These are phyloP conservation scores for Moricandia moricandioides DNA, from an alignment of 345 rosid genomes.

Conservation along the genomic window DNA sequence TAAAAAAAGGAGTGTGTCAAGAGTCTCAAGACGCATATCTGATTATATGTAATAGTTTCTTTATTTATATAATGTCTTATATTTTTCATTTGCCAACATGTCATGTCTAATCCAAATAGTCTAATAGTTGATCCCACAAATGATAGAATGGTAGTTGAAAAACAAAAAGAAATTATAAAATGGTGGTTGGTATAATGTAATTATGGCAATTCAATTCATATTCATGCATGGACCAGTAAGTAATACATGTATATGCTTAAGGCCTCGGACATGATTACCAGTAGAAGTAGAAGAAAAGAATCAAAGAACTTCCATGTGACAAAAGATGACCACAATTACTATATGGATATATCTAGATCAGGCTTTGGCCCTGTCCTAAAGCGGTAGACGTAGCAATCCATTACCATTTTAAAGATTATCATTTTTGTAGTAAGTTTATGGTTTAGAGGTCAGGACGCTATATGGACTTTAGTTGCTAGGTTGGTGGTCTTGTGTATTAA, in stretches of 20 bases:
- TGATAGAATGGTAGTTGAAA: background rate
- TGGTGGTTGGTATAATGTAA: background rate
- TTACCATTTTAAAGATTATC: too few species aligned
- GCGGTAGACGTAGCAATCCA: too few species aligned
- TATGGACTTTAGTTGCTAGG: too few species aligned
- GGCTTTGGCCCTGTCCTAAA: too few species aligned
- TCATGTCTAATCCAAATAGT: background rate
- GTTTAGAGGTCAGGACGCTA: too few species aligned
- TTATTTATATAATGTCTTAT: background rate
- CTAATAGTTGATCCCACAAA: background rate
- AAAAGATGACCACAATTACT: too few species aligned
- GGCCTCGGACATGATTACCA: background rate
- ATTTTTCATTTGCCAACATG: background rate
- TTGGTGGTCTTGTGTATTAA: too few species aligned
- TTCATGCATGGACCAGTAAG: background rate
- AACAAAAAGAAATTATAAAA: background rate
- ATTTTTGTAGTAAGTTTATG: too few species aligned
- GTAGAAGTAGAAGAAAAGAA: background rate
- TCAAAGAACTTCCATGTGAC: too few species aligned
- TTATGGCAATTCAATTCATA: background rate
- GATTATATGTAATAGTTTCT: background rate
- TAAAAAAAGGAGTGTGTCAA: background rate
- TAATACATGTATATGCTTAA: background rate
- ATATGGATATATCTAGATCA: too few species aligned
- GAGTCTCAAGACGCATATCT: background rate